A percentile compares a stretch with the other conserved stretches of the same genome.
Conservation (phyloP, 768 basidiomycete species). For the Mycena filopes region DNA sequence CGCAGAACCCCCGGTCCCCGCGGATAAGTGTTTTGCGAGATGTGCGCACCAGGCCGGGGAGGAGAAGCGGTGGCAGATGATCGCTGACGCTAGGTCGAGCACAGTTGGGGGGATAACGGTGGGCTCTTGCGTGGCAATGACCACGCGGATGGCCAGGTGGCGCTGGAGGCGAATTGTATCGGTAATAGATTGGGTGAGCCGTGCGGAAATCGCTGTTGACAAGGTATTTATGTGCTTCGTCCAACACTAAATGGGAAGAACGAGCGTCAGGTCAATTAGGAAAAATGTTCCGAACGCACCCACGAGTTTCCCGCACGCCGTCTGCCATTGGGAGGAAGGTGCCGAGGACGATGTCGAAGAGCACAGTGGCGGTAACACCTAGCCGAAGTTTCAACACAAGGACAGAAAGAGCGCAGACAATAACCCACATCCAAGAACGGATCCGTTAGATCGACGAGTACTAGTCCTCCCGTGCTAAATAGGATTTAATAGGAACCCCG, state of each 20-base stretch:
- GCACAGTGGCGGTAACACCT: conserved; percentile 26
- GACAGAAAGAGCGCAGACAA: not conserved
- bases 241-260: conserved; percentile 49
- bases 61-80: conserved; percentile 64
- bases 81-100: conserved; percentile 58
- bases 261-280: not conserved
- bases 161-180: conserved; percentile 63
- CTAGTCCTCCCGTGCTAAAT: conserved; percentile 57
- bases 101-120: conserved; percentile 64
- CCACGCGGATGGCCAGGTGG: conserved; percentile 60
- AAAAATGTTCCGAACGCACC: conserved; percentile 9
- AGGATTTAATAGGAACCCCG: conserved; percentile 24
- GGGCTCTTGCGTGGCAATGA: conserved; percentile 68
- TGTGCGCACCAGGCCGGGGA: conserved; percentile 67
- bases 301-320: conserved; percentile 28
- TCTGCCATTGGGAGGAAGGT: conserved; percentile 29
- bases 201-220: conserved; percentile 45
- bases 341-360: conserved; percentile 59
- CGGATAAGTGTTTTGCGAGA: conserved; percentile 55
- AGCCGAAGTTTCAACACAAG: not conserved
- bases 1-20: conserved; percentile 46
- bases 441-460: conserved; percentile 63
- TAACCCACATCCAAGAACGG: conserved; percentile 59
- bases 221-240: conserved; percentile 68
- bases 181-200: conserved; percentile 56